These are phyloP conservation scores for Mycena rebaudengoi DNA, from an alignment of 768 basidiomycete genomes.

Conservation along the genomic window DNA sequence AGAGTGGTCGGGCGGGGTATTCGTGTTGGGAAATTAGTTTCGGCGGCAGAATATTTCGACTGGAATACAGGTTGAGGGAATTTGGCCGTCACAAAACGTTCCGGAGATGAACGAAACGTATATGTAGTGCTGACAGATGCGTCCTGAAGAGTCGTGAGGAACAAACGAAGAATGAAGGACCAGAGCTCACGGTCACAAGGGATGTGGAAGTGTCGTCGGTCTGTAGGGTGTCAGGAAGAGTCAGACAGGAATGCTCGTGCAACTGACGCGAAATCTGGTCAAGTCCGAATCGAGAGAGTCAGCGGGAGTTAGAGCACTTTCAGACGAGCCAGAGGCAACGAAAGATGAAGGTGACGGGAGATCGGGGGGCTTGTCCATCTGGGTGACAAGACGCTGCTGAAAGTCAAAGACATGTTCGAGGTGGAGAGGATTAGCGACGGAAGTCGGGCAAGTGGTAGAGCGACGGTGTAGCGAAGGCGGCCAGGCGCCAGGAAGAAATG, in stretches of 20 bases:
- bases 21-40: conserved; percentile 17
- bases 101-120: conserved; percentile 26
- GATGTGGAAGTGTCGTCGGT: conserved; percentile 25
- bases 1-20: conserved; percentile 26
- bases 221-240: conserved; percentile 16
- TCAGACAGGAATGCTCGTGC: background rate
- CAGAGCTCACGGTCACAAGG: conserved; percentile 28
- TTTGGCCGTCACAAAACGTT: conserved; percentile 15
- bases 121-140: conserved; percentile 29
- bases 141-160: conserved; percentile 17
- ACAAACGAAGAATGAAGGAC: background rate
- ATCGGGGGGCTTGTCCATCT: conserved; percentile 15
- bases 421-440: conserved; percentile 25
- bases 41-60: conserved; percentile 16
- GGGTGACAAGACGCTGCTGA: conserved; percentile 33
- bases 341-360: conserved; percentile 11
- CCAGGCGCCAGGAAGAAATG: conserved; percentile 55
- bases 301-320: conserved; percentile 16
- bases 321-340: conserved; percentile 10
- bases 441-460: conserved; percentile 30
- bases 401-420: conserved; percentile 40
- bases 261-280: conserved; percentile 28
- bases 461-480: conserved; percentile 38
- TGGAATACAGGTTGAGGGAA: conserved; percentile 16
- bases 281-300: conserved; percentile 32